Base-by-base conservation (phyloP, 2,329 filamentous ascomycete genomes). In the Myriosclerotinia scirpicola region DNA sequence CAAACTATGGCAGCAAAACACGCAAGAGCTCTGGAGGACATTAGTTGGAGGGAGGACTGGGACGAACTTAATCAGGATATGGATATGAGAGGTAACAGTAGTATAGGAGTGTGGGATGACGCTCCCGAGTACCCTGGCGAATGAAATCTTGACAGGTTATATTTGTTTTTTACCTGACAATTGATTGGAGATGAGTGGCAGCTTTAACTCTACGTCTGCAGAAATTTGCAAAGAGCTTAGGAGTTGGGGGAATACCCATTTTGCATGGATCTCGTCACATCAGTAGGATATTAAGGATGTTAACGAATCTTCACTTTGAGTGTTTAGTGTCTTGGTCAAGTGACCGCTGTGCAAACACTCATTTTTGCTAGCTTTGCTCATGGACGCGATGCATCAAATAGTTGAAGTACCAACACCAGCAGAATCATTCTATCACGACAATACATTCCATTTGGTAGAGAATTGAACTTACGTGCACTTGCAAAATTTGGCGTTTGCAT, bases 41-140 rank as follows among this genome's bases (percentile, higher is more conserved):
- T 81, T 67, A 82, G 82, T 69, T 89, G 87, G 83, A 88, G 87
- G 76, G 76, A 82, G 42, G 86, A 88, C 72, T 89, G 85, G 81
- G 77, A 80, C 12, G 75, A 77, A 20, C 78, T 87, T 40, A 83
- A 84, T 76, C 79, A 80, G 66, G 68, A 68, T n/a, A 71, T 73
- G 30, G 58, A 61, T 12, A 61, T 61, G 58, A 61, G 58, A 50
- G 58, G 58, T 61, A 61, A 61, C 17, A 61, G 58, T 26, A 61
- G 44, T 40, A 61, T 61, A 61, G 58, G 58, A 22, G 30, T 61
- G 14, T 61, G 58, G 58, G 44, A 61, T 40, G 34, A 50, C 42
- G 20, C 42, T 40, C 26, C 58, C 30, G 58, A 61, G 20, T 61
- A 12, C 17, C 46, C 34, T 36, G 58, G 5, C 14, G 14, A 61